A percentile compares a stretch with the other conserved stretches of the same genome.
phyloP scores from a whole-genome alignment of 192 early-diverging fungal genomes.

The Blastocladiella britannica region DNA sequence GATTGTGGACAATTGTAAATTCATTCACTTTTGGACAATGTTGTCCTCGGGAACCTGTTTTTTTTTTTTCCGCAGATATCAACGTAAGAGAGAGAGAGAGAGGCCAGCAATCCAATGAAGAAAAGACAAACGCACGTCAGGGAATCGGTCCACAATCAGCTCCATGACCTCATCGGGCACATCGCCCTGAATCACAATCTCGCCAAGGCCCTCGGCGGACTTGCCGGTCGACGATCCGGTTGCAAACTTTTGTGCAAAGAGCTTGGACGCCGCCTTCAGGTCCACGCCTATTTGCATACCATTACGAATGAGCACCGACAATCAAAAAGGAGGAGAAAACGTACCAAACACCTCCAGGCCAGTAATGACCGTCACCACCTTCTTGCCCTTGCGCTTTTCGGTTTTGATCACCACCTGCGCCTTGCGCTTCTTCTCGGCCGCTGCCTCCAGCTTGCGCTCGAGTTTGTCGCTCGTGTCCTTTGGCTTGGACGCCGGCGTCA shows the following conservation, averaged over 20 bases:
- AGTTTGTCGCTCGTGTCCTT: slow-evolving; percentile 5
- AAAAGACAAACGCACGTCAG: slow-evolving; percentile 18
- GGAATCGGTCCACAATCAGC: slow-evolving; percentile 55
- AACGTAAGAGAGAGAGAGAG: too few species aligned
- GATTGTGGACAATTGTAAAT: slow-evolving; percentile 18
- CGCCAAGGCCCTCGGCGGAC: slow-evolving; percentile 75
- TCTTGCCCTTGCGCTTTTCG: slow-evolving; percentile 78
- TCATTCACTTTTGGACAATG: too few species aligned
- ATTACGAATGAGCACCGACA: neutral
- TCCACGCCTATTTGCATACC: slow-evolving; percentile 48
- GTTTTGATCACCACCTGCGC: slow-evolving; percentile 64
- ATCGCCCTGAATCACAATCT: slow-evolving; percentile 95
- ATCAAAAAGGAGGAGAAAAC: slow-evolving; percentile 7
- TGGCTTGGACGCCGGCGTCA: slow-evolving; percentile 9
- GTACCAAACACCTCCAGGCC: slow-evolving; percentile 79
- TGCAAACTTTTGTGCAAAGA: slow-evolving; percentile 88
- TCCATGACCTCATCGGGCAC: slow-evolving; percentile 72
- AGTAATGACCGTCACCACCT: slow-evolving; percentile 63
- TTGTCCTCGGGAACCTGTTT: too few species aligned
- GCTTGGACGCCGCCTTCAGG: slow-evolving; percentile 88
- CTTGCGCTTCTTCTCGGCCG: slow-evolving; percentile 3
- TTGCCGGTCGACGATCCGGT: slow-evolving; percentile 84
- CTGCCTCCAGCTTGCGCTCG: slow-evolving; percentile 46
- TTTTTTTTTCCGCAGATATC: too few species aligned
- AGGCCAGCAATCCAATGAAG: too few species aligned